Base-by-base conservation (phyloP, 768 basidiomycete species). In the Mycena polygramma region DNA sequence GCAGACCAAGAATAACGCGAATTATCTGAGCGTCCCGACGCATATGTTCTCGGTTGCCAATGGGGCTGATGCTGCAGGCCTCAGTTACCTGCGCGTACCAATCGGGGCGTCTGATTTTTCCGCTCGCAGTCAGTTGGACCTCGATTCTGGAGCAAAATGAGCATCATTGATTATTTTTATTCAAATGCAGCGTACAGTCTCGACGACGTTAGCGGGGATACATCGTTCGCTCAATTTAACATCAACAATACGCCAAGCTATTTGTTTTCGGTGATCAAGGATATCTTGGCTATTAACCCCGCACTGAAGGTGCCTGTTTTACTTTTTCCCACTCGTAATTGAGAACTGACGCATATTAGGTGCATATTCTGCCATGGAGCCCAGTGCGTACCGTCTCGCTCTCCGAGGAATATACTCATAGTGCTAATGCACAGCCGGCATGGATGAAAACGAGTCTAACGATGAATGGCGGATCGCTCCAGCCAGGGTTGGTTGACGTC, bases 51-150 rank as follows among this genome's bases (percentile, higher is more conserved):
- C 87, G 57, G 86, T 89, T 17, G 85, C 87, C 1, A 89, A 94
- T 75, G 89, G 85, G 0, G 85, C 85, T 13, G 81, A 88, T 58
- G 85, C 87, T 1, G 91, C 93, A 22, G 93, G 92, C 0, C 80
- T 94, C 60, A 89, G 88, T 49, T 92, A 91, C 74, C 79, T 94
- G 57, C 87, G 93, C 14, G 83, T 94, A 26, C 88, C 92, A 0
- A 84, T 94, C 14, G 93, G 93, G 5, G 91, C 93, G 2, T 87
- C 91, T 1, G 93, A 94, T 77, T 94, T 94, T 74, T 92, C 93
- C 15, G 81, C 86, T 4, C 82, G 74, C 91, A 67, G 54, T 83
- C 43, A 19, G 24, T 19, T 39, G 46, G 11, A 8, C 2, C 6
- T 15, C 1, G 8, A 9, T 7, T 20, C 30, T 1, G 36, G 2